Percentiles rank a stretch among this genome's conserved stretches.
phyloP scores from a whole-genome alignment of 2,329 filamentous ascomycete species.

The Cordyceps cateniannulata region DNA sequence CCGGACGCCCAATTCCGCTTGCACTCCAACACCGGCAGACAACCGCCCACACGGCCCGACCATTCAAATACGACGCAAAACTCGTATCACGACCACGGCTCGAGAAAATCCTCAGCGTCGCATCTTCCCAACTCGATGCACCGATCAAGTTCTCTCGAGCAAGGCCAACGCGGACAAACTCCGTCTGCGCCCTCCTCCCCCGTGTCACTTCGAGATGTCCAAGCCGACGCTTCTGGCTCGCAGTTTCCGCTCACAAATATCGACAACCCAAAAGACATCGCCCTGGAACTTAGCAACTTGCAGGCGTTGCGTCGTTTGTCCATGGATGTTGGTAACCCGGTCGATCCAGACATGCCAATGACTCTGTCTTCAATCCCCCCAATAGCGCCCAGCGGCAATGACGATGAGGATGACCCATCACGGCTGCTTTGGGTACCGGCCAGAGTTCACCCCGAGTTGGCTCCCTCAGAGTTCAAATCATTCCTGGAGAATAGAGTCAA shows the following conservation, averaged over 20 bases:
- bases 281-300: constrained; percentile 86
- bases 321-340: constrained; percentile 77
- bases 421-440: constrained; percentile 94
- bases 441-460: constrained; percentile 86
- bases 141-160: constrained; percentile 35
- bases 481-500: constrained; percentile 93
- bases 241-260: constrained; percentile 85
- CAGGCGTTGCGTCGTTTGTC: constrained; percentile 88
- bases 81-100: constrained; percentile 26
- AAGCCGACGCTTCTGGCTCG: constrained; percentile 52
- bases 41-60: constrained; percentile 38
- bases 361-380: constrained; percentile 64
- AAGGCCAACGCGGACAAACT: constrained; percentile 34
- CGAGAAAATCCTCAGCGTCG: constrained; percentile 39
- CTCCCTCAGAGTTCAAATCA: constrained; percentile 92
- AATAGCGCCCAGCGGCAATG: constrained; percentile 62
- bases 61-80: constrained; percentile 25
- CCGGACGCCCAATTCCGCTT: constrained; percentile 25
- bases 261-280: constrained; percentile 80
- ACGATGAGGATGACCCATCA: constrained; percentile 82
- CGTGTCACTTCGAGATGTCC: constrained; percentile 46
- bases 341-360: constrained; percentile 67
- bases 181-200: constrained; percentile 37
- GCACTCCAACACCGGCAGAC: constrained; percentile 31
- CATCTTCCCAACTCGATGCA: constrained; percentile 34